phyloP scores from a whole-genome alignment of 2,329 filamentous ascomycete species.

The Talaromyces sp. region DNA sequence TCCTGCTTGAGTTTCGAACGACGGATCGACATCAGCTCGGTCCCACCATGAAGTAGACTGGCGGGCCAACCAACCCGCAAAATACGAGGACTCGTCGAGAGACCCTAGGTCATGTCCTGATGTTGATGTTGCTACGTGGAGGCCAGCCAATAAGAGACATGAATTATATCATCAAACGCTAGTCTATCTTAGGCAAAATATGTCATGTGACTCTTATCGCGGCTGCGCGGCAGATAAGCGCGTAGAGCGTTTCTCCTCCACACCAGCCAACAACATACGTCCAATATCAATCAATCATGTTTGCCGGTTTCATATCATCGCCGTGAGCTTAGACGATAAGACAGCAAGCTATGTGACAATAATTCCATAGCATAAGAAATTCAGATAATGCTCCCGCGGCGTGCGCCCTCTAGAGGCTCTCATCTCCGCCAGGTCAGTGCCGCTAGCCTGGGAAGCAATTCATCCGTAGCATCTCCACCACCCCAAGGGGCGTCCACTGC shows the following conservation, averaged over 20 bases:
- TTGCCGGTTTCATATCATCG: background rate
- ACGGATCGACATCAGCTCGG: background rate
- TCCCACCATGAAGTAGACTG: no score
- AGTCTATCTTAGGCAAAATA: background rate
- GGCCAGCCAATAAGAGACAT: background rate
- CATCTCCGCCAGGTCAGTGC: slow-evolving; percentile 43
- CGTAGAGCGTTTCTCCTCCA: background rate
- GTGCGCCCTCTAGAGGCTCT: slow-evolving; percentile 39
- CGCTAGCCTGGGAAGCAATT: slow-evolving; percentile 37
- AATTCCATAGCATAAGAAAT: background rate
- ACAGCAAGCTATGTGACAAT: background rate
- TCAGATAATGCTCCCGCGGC: slow-evolving; percentile 35
- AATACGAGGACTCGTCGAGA: no score
- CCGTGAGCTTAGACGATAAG: background rate
- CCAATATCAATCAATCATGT: background rate
- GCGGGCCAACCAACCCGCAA: no score
- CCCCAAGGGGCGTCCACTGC: slow-evolving; percentile 22
- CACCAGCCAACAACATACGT: background rate
- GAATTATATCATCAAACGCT: background rate
- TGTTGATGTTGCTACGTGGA: background rate
- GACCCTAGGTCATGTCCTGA: no score
- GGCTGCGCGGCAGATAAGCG: slow-evolving; percentile 4
- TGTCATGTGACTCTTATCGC: background rate
- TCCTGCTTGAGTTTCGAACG: no score
- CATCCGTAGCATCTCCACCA: slow-evolving; percentile 28